These are phyloP conservation scores for Cladosporium colombiae DNA, from an alignment of 2,329 filamentous ascomycete species.

Conservation along the genomic window DNA sequence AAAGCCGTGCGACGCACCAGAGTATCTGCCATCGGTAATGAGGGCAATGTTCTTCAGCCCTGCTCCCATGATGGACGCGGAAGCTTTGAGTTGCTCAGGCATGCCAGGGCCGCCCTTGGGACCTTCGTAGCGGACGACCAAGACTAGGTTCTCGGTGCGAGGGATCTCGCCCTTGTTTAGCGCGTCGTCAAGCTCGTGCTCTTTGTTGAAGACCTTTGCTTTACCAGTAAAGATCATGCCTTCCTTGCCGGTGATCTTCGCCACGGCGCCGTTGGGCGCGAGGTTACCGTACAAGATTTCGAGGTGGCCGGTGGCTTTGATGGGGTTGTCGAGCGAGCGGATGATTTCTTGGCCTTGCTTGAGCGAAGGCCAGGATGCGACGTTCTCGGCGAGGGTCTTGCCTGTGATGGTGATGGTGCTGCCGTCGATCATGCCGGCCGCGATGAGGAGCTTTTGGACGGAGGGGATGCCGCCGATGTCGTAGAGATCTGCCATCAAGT, in stretches of 20 bases:
- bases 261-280: conserved; percentile 84
- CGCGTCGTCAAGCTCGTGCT: conserved; percentile 73
- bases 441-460: conserved; percentile 82
- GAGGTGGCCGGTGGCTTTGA: conserved; percentile 84
- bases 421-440: conserved; percentile 73
- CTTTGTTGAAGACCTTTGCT: conserved; percentile 84
- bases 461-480: conserved; percentile 81
- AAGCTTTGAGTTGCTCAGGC: conserved; percentile 90
- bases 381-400: conserved; percentile 79
- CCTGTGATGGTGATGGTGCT: conserved; percentile 79
- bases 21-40: conserved; percentile 89
- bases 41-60: conserved; percentile 83
- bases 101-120: conserved; percentile 93
- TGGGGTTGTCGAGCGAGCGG: conserved; percentile 74
- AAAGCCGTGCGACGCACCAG: conserved; percentile 85
- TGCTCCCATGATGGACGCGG: conserved; percentile 89
- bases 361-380: conserved; percentile 73
- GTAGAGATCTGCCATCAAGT: conserved; percentile 87
- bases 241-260: conserved; percentile 96
- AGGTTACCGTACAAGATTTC: conserved; percentile 87
- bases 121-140: conserved; percentile 91
- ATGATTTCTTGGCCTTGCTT: conserved; percentile 82
- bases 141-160: conserved; percentile 77
- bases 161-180: conserved; percentile 70
- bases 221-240: conserved; percentile 78